Percentiles rank a stretch among this genome's conserved stretches.
phyloP scores from a whole-genome alignment of 805 yeast genomes.

The Hanseniaspora taiwanica region DNA sequence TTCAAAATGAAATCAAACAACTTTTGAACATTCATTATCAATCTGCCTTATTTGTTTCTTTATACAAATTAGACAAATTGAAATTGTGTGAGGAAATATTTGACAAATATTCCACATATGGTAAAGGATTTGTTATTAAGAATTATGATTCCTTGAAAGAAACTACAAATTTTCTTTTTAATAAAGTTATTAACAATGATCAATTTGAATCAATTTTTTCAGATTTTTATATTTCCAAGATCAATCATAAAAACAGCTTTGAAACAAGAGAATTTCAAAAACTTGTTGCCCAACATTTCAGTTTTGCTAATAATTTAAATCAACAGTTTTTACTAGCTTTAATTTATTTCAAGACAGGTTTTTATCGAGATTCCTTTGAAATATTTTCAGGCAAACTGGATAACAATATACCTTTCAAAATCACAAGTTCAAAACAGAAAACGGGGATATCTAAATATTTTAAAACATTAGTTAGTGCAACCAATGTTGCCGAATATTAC shows the following conservation, averaged over 20 bases:
- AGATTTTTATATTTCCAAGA: constrained; percentile 11
- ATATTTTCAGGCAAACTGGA: constrained; percentile 11
- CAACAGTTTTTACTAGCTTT: constrained; percentile 19
- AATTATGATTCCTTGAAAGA: constrained; percentile 15
- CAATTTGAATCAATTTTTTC: constrained; percentile 11
- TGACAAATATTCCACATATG: constrained; percentile 12
- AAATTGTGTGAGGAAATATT: constrained; percentile 12
- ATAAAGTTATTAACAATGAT: constrained; percentile 9
- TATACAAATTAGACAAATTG: constrained; percentile 15
- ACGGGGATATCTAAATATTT: not conserved
- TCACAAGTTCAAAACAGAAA: too few relatives aligned
- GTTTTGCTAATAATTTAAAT: constrained; percentile 10
- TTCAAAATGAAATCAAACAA: constrained; percentile 12
- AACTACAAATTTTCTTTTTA: constrained; percentile 9
- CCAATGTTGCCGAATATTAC: constrained; percentile 13
- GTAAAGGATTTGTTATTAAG: constrained; percentile 14
- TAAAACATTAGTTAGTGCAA: constrained; percentile 4
- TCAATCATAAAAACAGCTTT: constrained; percentile 8
- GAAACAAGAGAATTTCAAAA: constrained; percentile 7
- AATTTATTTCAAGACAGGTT: constrained; percentile 14
- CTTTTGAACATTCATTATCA: constrained; percentile 17
- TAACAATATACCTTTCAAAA: constrained; percentile 13
- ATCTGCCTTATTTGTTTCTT: constrained; percentile 13
- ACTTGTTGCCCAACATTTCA: constrained; percentile 12
- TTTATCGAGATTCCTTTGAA: constrained; percentile 16